Evolutionary conservation across 2,329 filamentous ascomycete genomes (phyloP).

Genomic region (Endothia cerciana): DNA sequence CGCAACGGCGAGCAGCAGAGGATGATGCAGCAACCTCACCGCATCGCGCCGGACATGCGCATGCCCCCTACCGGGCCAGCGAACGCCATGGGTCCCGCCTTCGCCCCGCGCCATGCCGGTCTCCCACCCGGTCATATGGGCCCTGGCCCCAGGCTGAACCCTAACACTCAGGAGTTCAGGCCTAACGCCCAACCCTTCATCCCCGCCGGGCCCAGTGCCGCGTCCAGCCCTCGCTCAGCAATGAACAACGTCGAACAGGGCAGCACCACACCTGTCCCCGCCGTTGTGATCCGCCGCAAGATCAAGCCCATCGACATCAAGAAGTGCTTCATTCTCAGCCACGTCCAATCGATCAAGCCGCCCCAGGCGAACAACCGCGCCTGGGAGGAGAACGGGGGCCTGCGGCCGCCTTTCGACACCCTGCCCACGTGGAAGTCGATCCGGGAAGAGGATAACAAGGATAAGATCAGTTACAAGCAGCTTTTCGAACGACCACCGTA

Average conservation of each 20-base stretch:
- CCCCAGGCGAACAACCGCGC: constrained; percentile 53
- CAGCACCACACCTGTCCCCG: constrained; percentile 42
- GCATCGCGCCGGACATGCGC: constrained; percentile 67
- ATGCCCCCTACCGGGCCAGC: constrained; percentile 76
- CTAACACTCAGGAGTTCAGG: constrained; percentile 77
- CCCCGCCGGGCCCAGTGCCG: constrained; percentile 68
- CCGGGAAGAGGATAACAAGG: constrained; percentile 69
- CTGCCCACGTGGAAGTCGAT: constrained; percentile 80
- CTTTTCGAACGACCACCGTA: constrained; percentile 73
- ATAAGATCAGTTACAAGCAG: constrained; percentile 73
- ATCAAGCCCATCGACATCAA: constrained; percentile 71
- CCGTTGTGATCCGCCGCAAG: constrained; percentile 69
- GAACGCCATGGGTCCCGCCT: constrained; percentile 55
- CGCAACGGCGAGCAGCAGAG: constrained; percentile 56
- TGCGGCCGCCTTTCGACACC: constrained; percentile 84
- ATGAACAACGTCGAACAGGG: constrained; percentile 53
- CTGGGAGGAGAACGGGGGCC: constrained; percentile 78
- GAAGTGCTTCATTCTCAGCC: constrained; percentile 62
- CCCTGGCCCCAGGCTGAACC: constrained; percentile 59
- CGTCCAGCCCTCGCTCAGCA: constrained; percentile 72
- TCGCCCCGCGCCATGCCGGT: constrained; percentile 57
- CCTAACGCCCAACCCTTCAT: constrained; percentile 81
- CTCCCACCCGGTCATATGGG: constrained; percentile 54
- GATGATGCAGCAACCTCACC: constrained; percentile 45
- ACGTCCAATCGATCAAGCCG: constrained; percentile 58